These are phyloP conservation scores for Fusarium sp. DNA, from an alignment of 2,329 filamentous ascomycete species.

Conservation along the genomic window DNA sequence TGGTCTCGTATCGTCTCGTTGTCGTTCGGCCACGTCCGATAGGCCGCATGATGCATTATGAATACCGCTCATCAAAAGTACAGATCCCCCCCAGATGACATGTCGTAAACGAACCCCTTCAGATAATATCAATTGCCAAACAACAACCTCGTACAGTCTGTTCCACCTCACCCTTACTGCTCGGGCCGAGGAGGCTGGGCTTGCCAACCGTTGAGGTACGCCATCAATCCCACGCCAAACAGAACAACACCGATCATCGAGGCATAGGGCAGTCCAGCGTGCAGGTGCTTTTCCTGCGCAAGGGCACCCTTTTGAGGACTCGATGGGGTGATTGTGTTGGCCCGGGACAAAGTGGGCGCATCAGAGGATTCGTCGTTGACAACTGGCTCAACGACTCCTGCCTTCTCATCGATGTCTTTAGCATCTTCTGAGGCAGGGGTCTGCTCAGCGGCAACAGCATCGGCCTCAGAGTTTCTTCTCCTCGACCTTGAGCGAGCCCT, in stretches of 20 bases:
- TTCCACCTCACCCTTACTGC: slow-evolving; percentile 41
- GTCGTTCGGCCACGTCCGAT: slow-evolving; percentile 41
- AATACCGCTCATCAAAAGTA: slow-evolving; percentile 46
- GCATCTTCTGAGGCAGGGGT: slow-evolving; percentile 30
- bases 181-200: slow-evolving; percentile 49
- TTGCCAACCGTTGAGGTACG: slow-evolving; percentile 87
- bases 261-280: slow-evolving; percentile 76
- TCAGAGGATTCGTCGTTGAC: slow-evolving; percentile 52
- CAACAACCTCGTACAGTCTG: slow-evolving; percentile 30
- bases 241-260: slow-evolving; percentile 87
- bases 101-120: slow-evolving; percentile 30
- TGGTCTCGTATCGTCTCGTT: slow-evolving; percentile 49
- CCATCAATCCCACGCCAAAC: slow-evolving; percentile 86
- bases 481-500: slow-evolving; percentile 54
- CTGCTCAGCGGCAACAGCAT: slow-evolving; percentile 33
- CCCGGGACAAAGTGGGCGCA: slow-evolving; percentile 59
- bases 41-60: slow-evolving; percentile 48
- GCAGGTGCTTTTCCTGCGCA: slow-evolving; percentile 57
- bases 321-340: slow-evolving; percentile 62
- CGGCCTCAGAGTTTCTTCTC: slow-evolving; percentile 43
- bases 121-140: slow-evolving; percentile 19
- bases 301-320: slow-evolving; percentile 54
- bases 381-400: slow-evolving; percentile 32
- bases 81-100: slow-evolving; percentile 38
- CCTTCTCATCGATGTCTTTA: slow-evolving; percentile 29